A percentile compares a stretch with the other conserved stretches of the same genome.
These are phyloP conservation scores for Vachellia pachyceras DNA, from an alignment of 306 rosid species.

Conservation along the genomic window DNA sequence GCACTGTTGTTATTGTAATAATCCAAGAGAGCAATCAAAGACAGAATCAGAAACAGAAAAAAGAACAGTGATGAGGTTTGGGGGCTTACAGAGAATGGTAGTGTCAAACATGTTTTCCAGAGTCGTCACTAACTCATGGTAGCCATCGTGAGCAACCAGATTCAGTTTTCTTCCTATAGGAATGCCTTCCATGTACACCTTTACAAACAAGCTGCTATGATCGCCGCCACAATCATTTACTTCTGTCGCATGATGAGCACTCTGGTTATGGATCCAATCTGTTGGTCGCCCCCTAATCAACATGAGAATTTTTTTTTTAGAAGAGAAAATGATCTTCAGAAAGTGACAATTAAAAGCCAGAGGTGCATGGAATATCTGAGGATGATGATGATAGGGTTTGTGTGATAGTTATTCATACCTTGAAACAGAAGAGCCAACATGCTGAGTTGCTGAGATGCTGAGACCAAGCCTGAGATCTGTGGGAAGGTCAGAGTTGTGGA, in stretches of 20 bases:
- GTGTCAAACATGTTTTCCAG: slow-evolving; percentile 84
- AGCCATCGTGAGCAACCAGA: slow-evolving; percentile 63
- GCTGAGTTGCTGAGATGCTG: slow-evolving; percentile 55
- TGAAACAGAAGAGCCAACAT: slow-evolving; percentile 45
- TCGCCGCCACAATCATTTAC: slow-evolving; percentile 41
- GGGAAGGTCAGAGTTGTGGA: slow-evolving; percentile 43
- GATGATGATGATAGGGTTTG: neutral
- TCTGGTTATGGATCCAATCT: slow-evolving; percentile 44
- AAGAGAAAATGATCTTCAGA: neutral
- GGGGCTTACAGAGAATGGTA: slow-evolving; percentile 66
- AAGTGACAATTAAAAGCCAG: neutral
- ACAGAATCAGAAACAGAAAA: neutral
- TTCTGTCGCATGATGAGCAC: slow-evolving; percentile 42
- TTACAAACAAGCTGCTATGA: slow-evolving; percentile 60
- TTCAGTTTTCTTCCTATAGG: slow-evolving; percentile 81
- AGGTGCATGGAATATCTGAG: neutral
- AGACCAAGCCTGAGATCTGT: slow-evolving; percentile 77
- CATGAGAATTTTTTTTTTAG: neutral
- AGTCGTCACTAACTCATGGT: slow-evolving; percentile 60
- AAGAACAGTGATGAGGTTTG: neutral
- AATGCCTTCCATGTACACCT: slow-evolving; percentile 89
- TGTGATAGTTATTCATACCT: slow-evolving; percentile 37
- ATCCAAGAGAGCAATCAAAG: neutral
- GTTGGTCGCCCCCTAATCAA: slow-evolving; percentile 37
- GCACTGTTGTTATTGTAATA: neutral